Evolutionary conservation across 2,329 filamentous ascomycete genomes (phyloP).

Genomic region (Ophiostoma ulmi): DNA sequence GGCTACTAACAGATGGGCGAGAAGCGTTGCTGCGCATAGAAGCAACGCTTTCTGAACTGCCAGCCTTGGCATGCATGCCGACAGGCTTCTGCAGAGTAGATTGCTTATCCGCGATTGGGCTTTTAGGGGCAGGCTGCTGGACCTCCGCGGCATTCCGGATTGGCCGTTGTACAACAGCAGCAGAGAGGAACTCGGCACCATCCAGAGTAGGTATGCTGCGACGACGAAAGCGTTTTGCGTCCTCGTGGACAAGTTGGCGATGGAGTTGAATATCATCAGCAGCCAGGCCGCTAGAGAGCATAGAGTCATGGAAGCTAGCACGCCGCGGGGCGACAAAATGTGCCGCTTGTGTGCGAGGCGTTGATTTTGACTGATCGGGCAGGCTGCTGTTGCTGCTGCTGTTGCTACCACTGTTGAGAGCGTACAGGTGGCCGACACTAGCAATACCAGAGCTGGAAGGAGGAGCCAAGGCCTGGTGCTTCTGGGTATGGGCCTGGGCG

Average conservation of each 20-base stretch:
- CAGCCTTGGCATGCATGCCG: slow-evolving; percentile 42
- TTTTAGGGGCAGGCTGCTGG: slow-evolving; percentile 32
- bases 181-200: slow-evolving; percentile 41
- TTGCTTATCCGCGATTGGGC: slow-evolving; percentile 37
- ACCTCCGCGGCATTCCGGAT: slow-evolving; percentile 36
- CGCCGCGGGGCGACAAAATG: slow-evolving; percentile 39
- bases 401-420: slow-evolving; percentile 39
- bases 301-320: slow-evolving; percentile 47
- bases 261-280: slow-evolving; percentile 66
- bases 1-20: slow-evolving; percentile 56
- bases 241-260: slow-evolving; percentile 55
- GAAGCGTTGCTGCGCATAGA: slow-evolving; percentile 56
- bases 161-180: slow-evolving; percentile 36
- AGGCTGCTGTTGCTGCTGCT: slow-evolving; percentile 33
- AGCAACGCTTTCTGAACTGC: slow-evolving; percentile 60
- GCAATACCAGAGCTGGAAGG: slow-evolving; percentile 51
- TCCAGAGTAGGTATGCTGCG: slow-evolving; percentile 71
- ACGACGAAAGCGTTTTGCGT: slow-evolving; percentile 70
- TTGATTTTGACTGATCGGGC: slow-evolving; percentile 35
- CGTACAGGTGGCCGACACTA: slow-evolving; percentile 46
- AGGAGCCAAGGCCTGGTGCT: slow-evolving; percentile 34
- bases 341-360: slow-evolving; percentile 35
- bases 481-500: slow-evolving; percentile 23
- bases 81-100: slow-evolving; percentile 35
- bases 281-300: slow-evolving; percentile 42